Evolutionary conservation across 768 basidiomycete genomes (phyloP), one percentile per base, ranked within the genome.

Genomic region (Suillus plorans): DNA sequence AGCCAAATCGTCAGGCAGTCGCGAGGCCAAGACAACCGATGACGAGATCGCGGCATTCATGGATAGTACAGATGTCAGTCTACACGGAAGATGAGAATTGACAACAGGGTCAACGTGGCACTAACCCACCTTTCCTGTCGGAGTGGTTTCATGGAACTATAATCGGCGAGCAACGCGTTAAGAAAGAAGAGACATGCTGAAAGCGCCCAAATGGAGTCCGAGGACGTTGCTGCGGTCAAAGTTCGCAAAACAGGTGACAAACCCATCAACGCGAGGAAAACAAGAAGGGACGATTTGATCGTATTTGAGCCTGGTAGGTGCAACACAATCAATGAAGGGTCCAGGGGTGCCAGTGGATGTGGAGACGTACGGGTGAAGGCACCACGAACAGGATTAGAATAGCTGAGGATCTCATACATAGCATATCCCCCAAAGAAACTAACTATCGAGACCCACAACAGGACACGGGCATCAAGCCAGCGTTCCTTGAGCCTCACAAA

Each of bases 161-260:
- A 97, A 77, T 97, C 94, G 16, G 91, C 91, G 57, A 98, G 79
- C 64, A 96, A 79, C 22, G 88, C 82, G 73, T 96, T 94, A 45
- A 97, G 79, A 61, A 86, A 80, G 76, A 98, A 93, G 52, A 99
- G 85, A 60, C 83, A 82, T 4, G 92, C 92, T n/a, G 94, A 87
- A 60, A 98, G 78, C 7, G 97, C 95, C 95, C 95, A 98, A 68
- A 99, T 96, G 36, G 95, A 95, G 75, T 99, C 97, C 14, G 92
- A 92, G 45, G 97, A 97, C 5, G 96, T 98, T 31, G 96, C 94
- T 45, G 93, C 91, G 36, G 95, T 97, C 72, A 99, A 79, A 6
- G 97, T 98, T 71, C 90, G 86, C 63, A 99, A 80, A 12, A 98
- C 91, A 16, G 97, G 97, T 4, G 95, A 90, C 62, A 98, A 82